These are phyloP conservation scores for Cystobasidium tubakii DNA, from an alignment of 768 basidiomycete genomes.

Conservation along the genomic window DNA sequence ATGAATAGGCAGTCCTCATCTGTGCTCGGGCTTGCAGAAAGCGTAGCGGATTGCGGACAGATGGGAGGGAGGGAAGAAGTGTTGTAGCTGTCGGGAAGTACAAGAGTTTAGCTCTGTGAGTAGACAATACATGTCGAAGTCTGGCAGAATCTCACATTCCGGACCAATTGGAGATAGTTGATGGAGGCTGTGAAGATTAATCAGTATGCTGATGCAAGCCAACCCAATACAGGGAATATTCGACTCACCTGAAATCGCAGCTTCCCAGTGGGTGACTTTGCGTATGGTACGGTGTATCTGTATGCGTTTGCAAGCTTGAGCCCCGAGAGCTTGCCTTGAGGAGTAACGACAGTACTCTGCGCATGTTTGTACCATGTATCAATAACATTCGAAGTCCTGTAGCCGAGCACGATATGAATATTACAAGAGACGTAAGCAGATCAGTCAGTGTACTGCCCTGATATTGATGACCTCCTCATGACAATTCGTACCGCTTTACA, in stretches of 20 bases:
- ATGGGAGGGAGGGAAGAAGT: slow-evolving; percentile 56
- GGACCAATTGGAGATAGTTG: neutral
- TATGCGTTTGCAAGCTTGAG: neutral
- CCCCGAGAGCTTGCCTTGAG: neutral
- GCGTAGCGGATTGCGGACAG: slow-evolving; percentile 61
- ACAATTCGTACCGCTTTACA: neutral
- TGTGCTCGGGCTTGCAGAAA: slow-evolving; percentile 52
- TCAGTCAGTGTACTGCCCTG: no score
- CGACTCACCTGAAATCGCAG: slow-evolving; percentile 17
- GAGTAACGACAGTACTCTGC: neutral
- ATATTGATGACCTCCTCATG: no score
- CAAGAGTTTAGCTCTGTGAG: neutral
- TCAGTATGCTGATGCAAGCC: no score
- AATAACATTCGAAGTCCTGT: neutral
- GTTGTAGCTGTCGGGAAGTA: slow-evolving; percentile 29
- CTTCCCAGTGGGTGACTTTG: slow-evolving; percentile 5
- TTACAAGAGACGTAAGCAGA: neutral
- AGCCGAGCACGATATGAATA: neutral
- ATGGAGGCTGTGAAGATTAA: neutral
- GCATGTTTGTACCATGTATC: neutral
- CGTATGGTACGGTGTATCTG: slow-evolving; percentile 41
- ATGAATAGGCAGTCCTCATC: slow-evolving; percentile 77
- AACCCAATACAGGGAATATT: neutral
- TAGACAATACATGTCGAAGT: neutral
- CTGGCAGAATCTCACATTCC: slow-evolving; percentile 25